Evolutionary conservation across 2,329 filamentous ascomycete species (phyloP).

Genomic region (Fusarium mexicanum): DNA sequence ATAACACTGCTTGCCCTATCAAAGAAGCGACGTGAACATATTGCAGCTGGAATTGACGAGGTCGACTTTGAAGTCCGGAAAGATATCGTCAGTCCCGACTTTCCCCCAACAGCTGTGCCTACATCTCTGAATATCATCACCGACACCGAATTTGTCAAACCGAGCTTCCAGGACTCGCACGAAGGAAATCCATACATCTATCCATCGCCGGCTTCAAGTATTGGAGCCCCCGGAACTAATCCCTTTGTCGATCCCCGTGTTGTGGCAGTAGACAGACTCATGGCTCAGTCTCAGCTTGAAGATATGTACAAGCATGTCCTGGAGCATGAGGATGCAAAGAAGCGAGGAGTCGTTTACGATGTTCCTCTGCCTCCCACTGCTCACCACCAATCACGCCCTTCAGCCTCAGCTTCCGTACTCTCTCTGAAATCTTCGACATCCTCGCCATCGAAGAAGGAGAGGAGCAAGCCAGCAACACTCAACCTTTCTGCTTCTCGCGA

Average conservation of each 20-base stretch:
- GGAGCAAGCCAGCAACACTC: conserved; percentile 60
- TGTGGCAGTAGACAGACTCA: conserved; percentile 76
- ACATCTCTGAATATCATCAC: conserved; percentile 32
- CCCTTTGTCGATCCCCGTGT: conserved; percentile 80
- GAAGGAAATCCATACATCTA: conserved; percentile 54
- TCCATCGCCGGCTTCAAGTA: conserved; percentile 58
- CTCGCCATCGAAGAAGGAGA: conserved; percentile 56
- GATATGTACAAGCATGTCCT: conserved; percentile 91
- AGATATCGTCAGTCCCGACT: conserved; percentile 38
- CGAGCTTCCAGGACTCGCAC: conserved; percentile 60
- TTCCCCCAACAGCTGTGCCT: conserved; percentile 28
- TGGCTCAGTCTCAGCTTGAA: conserved; percentile 85
- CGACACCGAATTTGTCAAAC: conserved; percentile 45
- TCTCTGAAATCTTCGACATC: conserved; percentile 43
- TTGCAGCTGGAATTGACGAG: conserved; percentile 63
- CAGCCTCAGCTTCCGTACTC: conserved; percentile 30
- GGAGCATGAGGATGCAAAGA: conserved; percentile 81
- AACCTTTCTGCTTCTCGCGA: conserved; percentile 56
- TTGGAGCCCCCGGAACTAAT: conserved; percentile 66
- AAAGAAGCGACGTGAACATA: conserved; percentile 63
- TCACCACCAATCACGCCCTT: conserved; percentile 33
- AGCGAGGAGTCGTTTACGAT: conserved; percentile 62
- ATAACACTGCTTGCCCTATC: conserved; percentile 69
- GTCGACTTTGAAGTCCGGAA: conserved; percentile 53
- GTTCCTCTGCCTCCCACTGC: conserved; percentile 49